A percentile compares a stretch with the other conserved stretches of the same genome.
These are phyloP conservation scores for Phytophthora meadii DNA, from an alignment of 352 stramenopile genomes.

Conservation along the genomic window DNA sequence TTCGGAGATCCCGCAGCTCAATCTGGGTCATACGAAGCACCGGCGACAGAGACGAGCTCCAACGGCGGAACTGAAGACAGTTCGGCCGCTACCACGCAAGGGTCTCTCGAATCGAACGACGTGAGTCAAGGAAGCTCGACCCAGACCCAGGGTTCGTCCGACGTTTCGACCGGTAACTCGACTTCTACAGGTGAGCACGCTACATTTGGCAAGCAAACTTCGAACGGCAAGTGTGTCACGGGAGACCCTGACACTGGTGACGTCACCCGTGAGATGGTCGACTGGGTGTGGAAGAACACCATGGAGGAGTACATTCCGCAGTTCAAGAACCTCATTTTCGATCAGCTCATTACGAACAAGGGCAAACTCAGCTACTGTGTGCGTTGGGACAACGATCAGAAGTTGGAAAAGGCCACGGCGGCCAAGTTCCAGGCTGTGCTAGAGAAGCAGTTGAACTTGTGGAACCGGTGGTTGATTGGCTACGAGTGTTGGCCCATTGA, in stretches of 20 bases:
- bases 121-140: slow-evolving; percentile 9
- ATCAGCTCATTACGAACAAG: slow-evolving; percentile 13
- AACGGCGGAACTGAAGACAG: slow-evolving; percentile 24
- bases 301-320: slow-evolving; percentile 5
- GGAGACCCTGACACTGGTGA: background rate
- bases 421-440: slow-evolving; percentile 14
- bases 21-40: slow-evolving; percentile 5
- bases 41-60: background rate
- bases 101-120: background rate
- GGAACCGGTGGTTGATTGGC: slow-evolving; percentile 5
- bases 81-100: slow-evolving; percentile 14
- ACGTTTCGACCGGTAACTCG: background rate
- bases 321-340: slow-evolving; percentile 18
- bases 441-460: slow-evolving; percentile 1
- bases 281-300: slow-evolving; percentile 16
- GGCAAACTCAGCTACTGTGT: slow-evolving; percentile 13
- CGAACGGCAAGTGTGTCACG: slow-evolving; percentile 1
- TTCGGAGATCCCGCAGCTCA: background rate
- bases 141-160: slow-evolving; percentile 1
- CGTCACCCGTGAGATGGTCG: slow-evolving; percentile 1
- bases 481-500: slow-evolving; percentile 21
- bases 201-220: slow-evolving; percentile 1
- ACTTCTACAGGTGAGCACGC: slow-evolving; percentile 3
- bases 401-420: slow-evolving; percentile 5
- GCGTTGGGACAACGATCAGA: slow-evolving; percentile 6